Base-by-base conservation (phyloP, 257 asterid species). In the Solanum stenotomum region DNA sequence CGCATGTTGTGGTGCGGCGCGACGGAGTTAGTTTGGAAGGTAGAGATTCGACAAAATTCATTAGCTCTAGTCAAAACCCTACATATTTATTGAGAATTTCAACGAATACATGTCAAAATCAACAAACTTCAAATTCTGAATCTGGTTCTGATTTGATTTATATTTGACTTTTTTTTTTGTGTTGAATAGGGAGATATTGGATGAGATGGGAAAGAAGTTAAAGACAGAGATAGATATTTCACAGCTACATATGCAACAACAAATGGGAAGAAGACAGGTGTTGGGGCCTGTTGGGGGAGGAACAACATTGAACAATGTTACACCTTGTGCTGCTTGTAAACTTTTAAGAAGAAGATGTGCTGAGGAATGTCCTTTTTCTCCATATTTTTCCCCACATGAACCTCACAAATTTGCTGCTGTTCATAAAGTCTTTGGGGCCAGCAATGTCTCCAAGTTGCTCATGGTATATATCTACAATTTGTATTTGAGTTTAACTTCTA, bases 381-480 rank as follows among this genome's bases (percentile, higher is more conserved):
- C 98, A 49, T 96, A 96, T 87, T 96, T 96, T 87, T 96, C 99
- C 29, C 99, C 99, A 0, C 98, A 91, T 16, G 98, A 95, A 85
- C 99, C 99, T 67, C 96, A 94, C 88, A 96, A 96, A 87, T 96
- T 96, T 87, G 97, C 99, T 22, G 98, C 99, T 84, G 99, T 96
- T 90, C 99, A 96, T 89, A 96, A 95, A 86, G 96, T 96, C 61
- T 96, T 95, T 59, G 99, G 99, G 27, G 99, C 99, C 29, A 96
- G 99, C 94, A 96, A 96, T 67, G 99, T 96, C 90, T 94, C 99
- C 95, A 96, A 96, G 98, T 84, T 96, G 95, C 98, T 96, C 89
- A 87, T 91, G 98, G 99, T 96, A n/a, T 67, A 67, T 67, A 20
- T 68, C 5, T 23, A 35, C 14, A 1, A 15, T 23, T 38, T 84